Evolutionary conservation across 2,329 filamentous ascomycete genomes (phyloP), one percentile per base, ranked within the genome.

Genomic region (Diaporthe ampelina): DNA sequence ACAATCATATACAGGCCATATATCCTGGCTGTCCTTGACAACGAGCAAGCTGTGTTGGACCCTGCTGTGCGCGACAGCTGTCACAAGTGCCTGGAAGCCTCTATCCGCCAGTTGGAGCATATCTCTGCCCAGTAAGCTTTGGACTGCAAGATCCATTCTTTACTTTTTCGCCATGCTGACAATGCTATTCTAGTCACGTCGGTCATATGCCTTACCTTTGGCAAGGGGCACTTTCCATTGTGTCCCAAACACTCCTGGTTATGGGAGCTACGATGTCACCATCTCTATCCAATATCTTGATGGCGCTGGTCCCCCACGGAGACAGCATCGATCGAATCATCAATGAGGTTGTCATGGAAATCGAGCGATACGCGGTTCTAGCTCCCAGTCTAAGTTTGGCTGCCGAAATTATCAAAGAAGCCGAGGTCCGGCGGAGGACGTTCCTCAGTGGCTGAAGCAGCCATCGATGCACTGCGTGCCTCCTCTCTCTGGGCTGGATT

Each of bases 1-100:
- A 96, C 94, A 35, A 95, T 96, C 79, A 96, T 97, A 77, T 96
- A 95, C 84, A 89, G 94, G 37, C 94, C 94, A 0, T 96, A 96
- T 81, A 94, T 96, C 76, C 86, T 95, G 74, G 93, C 93, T 15
- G 94, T 95, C 2, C 84, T 97, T 29, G 92, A 95, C 79, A 94
- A 95, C 75, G 93, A 95, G 79, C 91, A 91, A 77, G 89, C 93
- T 29, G 90, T 92, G 19, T 82, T 93, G 78, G 94, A 96, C 82
- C 91, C 90, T 15, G 88, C 90, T 15, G 94, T 96, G 67, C 90
- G 92, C 77, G 93, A 95, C 67, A 94, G 92, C 79, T 96, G 94
- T 81, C 91, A 93, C 79, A 94, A 94, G 81, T 96, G 94, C 80
- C 86, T 97, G 32, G 94, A 96, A 80, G 94, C 94, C 70, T 94